Evolutionary conservation across 1,284 basidiomycete genomes (phyloP).

Genomic region (Coriolopsis trogii): DNA sequence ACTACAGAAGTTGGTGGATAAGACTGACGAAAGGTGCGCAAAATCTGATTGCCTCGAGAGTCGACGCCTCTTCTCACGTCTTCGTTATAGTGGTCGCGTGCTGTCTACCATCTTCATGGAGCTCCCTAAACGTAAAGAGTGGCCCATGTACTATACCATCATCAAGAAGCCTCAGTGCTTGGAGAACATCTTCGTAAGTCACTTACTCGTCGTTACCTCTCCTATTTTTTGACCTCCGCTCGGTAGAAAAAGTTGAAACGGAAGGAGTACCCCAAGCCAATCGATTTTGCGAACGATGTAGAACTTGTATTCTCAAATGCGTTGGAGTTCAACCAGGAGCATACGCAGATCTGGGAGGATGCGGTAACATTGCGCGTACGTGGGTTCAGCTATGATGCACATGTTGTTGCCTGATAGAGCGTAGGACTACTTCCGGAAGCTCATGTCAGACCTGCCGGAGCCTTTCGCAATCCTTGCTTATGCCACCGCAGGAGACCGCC

Average conservation of each 20-base stretch:
- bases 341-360: conserved; percentile 78
- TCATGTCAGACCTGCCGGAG: conserved; percentile 75
- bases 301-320: conserved; percentile 94
- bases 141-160: conserved; percentile 84
- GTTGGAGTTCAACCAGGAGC: conserved; percentile 77
- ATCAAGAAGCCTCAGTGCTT: conserved; percentile 86
- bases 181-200: conserved; percentile 75
- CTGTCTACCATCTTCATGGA: conserved; percentile 83
- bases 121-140: conserved; percentile 77
- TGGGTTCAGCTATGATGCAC: conserved; percentile 1
- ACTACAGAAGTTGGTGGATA: conserved; percentile 70
- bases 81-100: conserved; percentile 57
- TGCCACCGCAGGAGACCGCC: conserved; percentile 40
- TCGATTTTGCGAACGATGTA: conserved; percentile 83
- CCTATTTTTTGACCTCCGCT: background rate
- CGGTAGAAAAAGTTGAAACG: conserved; percentile 73
- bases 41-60: background rate
- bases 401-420: background rate
- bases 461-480: conserved; percentile 67
- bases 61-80: background rate
- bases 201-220: background rate
- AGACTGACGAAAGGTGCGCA: conserved; percentile 65
- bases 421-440: conserved; percentile 68
- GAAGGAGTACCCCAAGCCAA: conserved; percentile 67
- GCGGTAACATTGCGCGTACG: conserved; percentile 65